Base-by-base conservation (phyloP, 805 yeast genomes). In the Priceomyces haplophilus region DNA sequence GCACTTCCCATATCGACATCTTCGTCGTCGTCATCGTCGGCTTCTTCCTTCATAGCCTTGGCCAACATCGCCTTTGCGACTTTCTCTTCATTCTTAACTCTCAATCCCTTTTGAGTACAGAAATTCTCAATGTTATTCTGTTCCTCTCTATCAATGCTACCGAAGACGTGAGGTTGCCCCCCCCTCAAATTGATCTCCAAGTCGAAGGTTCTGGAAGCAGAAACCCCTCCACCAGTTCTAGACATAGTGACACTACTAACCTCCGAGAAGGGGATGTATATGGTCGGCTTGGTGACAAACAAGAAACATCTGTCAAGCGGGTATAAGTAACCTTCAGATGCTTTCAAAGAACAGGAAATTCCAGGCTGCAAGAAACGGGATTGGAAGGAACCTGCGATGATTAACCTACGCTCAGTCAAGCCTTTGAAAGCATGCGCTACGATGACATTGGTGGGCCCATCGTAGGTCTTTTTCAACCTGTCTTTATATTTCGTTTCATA, bases 221-320 rank as follows among this genome's bases (percentile, higher is more conserved):
- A 75, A 1, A 81, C 77, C 1, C 89, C 82, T 2, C 72, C 66
- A 7, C 96, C 96, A 7, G 93, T 86, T 65, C 99, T 83, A 3
- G 97, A 85, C 69, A 93, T 84, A 29, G 85, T 80, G 24, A 93
- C 81, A 32, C 74, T 76, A 40, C 82, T 72, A 31, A 93, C 79
- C 54, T 93, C 98, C 0, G 85, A 71, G 62, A 80, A 85, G 43
- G 97, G 96, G 50, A 93, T 86, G 62, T 86, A 86, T 32, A 93
- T 80, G 0, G 97, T 89, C 35, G 99, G 97, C 62, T 93, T 93
- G 18, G 97, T 89, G 37, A 91, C 83, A 60, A 93, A 91, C 48
- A 93, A 67, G 58, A 93, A 79, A 43, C 96, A 86, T 65, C 88
- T 86, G 51, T 93, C 99, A 45, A 93, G 75, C n/a, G 95, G 88